Base-by-base conservation (phyloP, 2,329 filamentous ascomycete genomes). In the Fusarium gaditjirri region DNA sequence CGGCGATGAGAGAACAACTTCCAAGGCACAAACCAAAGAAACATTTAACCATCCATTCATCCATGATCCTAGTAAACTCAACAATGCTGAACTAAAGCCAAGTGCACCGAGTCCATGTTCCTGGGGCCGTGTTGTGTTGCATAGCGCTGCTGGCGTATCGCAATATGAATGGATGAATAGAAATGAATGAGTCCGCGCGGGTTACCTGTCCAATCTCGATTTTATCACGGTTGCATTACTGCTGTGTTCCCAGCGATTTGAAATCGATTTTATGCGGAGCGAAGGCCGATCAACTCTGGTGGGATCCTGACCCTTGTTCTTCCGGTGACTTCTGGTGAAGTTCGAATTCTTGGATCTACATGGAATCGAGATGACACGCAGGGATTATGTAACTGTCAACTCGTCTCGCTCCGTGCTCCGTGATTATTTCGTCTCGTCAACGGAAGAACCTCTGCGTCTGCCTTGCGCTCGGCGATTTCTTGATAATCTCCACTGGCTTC, bases 281-380 rank as follows among this genome's bases (percentile, higher is more conserved):
- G 36, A 17, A 39, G 53, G 39, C 55, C 17, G 70, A 72, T 72
- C 70, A 60, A 25, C 69, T 55, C 59, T 49, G 39, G 52, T 49
- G 59, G 65, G 61, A 67, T 60, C 44, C 25, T 29, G n/a, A 71
- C 35, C 70, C 70, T 71, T 72, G 70, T 42, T 44, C 33, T 55
- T 50, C 55, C 66, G 49, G 61, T 67, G 56, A 68, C 66, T 72
- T 72, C 70, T 72, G 61, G 65, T 62, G 27, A 17, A 39, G 36
- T 72, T 72, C 63, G 31, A 67, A 66, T 63, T 71, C 47, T 43
- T 61, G 61, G 70, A 73, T 72, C 65, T 65, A 62, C 70, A 66
- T 41, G 59, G 65, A 72, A 72, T 73, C 66, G 70, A 72, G 70
- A 72, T 72, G 70, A 73, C 56, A 56, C 29, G 54, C 70, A 73